Evolutionary conservation across 2,329 filamentous ascomycete genomes (phyloP), one percentile per base, ranked within the genome.

Genomic region (Pseudopyricularia cyperi): DNA sequence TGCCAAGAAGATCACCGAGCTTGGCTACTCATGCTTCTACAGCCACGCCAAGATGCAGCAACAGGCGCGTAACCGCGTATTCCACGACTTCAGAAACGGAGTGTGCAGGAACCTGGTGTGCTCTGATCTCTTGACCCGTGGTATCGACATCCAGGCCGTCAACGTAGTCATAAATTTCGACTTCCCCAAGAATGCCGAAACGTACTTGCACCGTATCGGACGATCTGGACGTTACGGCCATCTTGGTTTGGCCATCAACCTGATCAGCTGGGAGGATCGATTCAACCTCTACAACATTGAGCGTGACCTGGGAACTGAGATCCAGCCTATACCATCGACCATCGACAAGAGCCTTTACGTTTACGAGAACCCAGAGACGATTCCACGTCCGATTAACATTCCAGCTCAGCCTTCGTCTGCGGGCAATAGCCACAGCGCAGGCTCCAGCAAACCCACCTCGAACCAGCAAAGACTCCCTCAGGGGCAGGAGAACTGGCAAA

Each of bases 131-230:
- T 79, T 98, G 57, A 98, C 93, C 57, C 90, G 93, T 71, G 93
- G 93, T 82, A 98, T 98, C 63, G 93, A 98, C 71, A 98, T 98
- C 58, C 93, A 98, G 70, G 93, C 93, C 52, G 93, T 98, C 64
- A 98, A 98, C 62, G 93, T 98, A 52, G 93, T 98, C 65, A 98
- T 98, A 80, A 98, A 98, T 74, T 98, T 98, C 63, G 93, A 98
- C 64, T 98, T 98, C 68, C 93, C 93, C 52, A 98, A 98, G 74
- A 98, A 98, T 63, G 94, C 93, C 15, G 93, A 98, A 71, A 98
- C 93, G 0, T 98, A 98, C 65, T 82, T 98, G 53, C 93, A 98
- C 71, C 89, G 93, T 60, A 98, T 98, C 65, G 93, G 93, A 74
- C 88, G 93, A 65, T 98, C 93, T 50, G 93, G 93, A 59, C 88